Conservation (phyloP, 2,329 filamentous ascomycete genomes). For the Phialophora macrospora region DNA sequence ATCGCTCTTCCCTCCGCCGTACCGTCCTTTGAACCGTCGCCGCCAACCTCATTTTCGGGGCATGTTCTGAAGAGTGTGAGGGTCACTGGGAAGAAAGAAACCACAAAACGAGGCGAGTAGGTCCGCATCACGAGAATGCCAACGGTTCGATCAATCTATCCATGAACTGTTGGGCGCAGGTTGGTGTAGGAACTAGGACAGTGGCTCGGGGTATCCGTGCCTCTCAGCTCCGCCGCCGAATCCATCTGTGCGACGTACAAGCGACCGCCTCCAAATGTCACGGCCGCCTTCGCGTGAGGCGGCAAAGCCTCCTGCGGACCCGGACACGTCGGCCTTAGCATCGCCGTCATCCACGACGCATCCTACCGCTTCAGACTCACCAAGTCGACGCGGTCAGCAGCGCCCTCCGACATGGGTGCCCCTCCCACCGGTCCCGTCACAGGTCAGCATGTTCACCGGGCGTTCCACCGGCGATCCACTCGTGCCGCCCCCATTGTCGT, state of each 20-base stretch:
- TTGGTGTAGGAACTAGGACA: not conserved
- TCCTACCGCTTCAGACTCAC: not conserved
- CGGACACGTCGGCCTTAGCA: not conserved
- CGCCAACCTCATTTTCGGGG: not conserved
- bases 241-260: not conserved
- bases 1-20: no score
- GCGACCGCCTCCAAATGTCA: slow-evolving; percentile 24
- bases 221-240: not conserved
- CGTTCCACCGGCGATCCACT: slow-evolving; percentile 7
- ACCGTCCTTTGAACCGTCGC: not conserved
- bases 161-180: not conserved
- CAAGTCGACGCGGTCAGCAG: slow-evolving; percentile 10
- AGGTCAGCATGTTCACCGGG: slow-evolving; percentile 38
- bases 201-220: not conserved
- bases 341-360: slow-evolving; percentile 1
- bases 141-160: not conserved
- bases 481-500: slow-evolving; percentile 12
- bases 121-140: not conserved
- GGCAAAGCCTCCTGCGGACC: slow-evolving; percentile 6
- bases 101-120: not conserved
- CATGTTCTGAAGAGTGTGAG: not conserved
- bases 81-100: not conserved
- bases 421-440: slow-evolving; percentile 21
- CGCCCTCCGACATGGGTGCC: slow-evolving; percentile 30
- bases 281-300: slow-evolving; percentile 18